Base-by-base conservation (phyloP, 306 rosid species). In the Sophora flavescens region DNA sequence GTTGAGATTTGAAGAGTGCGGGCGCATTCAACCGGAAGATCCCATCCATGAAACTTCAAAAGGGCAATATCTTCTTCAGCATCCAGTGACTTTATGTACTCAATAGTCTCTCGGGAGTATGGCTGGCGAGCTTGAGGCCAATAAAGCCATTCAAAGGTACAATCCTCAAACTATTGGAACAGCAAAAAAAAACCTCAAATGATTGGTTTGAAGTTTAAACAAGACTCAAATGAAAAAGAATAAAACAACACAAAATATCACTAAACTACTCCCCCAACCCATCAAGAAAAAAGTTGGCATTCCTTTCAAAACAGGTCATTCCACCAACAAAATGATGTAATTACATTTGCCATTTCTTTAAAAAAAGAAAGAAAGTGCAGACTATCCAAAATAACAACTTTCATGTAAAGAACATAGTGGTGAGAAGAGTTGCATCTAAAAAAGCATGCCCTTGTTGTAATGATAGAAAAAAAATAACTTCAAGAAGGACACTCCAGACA, bases 111-210 rank as follows among this genome's bases (percentile, higher is more conserved):
- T 0, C 77, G 78, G 16, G 91, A 80, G 84, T 84, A 94, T 2
- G 91, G 89, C 75, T 86, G 75, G 76, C 86, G 91, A 68, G 98
- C 91, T 86, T 94, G 98, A 17, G 98, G 95, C 98, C 98, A 94
- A 68, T 92, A 91, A 48, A 94, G 94, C 98, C 98, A 94, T 75
- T 94, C 98, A 59, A 94, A 94, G 79, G 98, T 91, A 68, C 96
- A 89, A 78, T 94, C 98, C 84, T 94, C 97, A 74, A 94, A 92
- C 97, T 93, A 89, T 82, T 82, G 69, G 63, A 44, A 75, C 5
- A 15, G 30, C 30, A 71, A 52, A 86, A n/a, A n/a, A n/a, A 18
- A 70, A 51, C 11, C 41, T 70, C 64, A 70, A 16, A 22, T 64
- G 12, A 50, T 52, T 67, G 69, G 63, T 58, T 67, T 52, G 5